Conservation (phyloP, 306 rosid species). For the Ochetophila trinervis region DNA sequence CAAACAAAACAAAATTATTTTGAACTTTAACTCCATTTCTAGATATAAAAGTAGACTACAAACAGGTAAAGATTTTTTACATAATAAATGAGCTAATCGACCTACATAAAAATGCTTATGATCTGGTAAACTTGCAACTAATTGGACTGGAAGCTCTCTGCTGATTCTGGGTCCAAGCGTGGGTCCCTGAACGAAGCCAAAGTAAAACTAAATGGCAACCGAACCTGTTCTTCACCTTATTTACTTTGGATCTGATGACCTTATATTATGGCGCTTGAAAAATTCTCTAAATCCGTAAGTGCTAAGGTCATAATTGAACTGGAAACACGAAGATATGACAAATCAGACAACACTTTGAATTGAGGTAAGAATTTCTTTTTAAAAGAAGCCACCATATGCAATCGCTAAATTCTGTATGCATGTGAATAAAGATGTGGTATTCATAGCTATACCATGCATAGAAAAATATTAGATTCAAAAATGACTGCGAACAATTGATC, state of each 20-base stretch:
- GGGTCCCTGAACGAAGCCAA: neutral
- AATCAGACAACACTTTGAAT: neutral
- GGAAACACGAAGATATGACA: constrained; percentile 28
- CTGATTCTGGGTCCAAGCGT: no score
- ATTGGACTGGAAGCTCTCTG: no score
- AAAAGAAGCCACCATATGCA: neutral
- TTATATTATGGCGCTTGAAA: constrained; percentile 71
- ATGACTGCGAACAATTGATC: neutral
- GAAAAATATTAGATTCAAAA: neutral
- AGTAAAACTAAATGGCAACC: neutral
- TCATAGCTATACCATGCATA: neutral
- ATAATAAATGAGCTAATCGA: neutral
- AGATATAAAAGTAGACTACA: no score
- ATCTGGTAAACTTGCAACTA: no score
- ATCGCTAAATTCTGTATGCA: neutral
- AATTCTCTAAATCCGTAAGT: constrained; percentile 88
- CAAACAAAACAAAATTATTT: neutral
- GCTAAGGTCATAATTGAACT: constrained; percentile 75
- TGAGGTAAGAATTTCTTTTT: neutral
- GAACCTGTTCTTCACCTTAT: constrained; percentile 10
- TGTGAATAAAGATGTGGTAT: neutral
- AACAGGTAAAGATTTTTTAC: neutral
- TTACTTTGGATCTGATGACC: constrained; percentile 43
- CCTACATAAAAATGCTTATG: no score
- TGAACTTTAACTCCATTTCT: no score